Evolutionary conservation across 176 grass and related monocot species (phyloP).

Genomic region (Musa troglodytarum): DNA sequence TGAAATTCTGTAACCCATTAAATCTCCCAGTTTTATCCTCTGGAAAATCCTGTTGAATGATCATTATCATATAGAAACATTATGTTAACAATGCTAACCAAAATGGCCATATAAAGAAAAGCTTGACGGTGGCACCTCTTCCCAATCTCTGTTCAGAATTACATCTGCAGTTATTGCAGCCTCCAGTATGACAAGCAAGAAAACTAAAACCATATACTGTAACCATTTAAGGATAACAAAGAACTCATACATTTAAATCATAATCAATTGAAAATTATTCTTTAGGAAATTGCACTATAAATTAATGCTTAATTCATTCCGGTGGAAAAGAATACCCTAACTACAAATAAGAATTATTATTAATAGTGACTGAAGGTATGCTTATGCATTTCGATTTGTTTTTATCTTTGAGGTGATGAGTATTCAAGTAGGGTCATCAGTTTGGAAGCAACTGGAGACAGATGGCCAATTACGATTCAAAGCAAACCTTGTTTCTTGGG

Average conservation of each 20-base stretch:
- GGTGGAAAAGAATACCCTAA: too few relatives aligned
- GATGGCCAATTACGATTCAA: not conserved
- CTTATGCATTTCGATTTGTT: too few relatives aligned
- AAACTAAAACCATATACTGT: slow-evolving; percentile 56
- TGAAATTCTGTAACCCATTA: slow-evolving; percentile 56
- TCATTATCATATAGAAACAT: not conserved
- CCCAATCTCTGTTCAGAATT: slow-evolving; percentile 80
- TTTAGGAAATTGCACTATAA: not conserved
- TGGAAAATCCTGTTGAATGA: slow-evolving; percentile 29
- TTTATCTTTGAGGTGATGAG: too few relatives aligned
- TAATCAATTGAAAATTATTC: slow-evolving; percentile 3
- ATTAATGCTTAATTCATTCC: too few relatives aligned
- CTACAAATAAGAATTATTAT: not conserved
- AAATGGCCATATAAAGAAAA: not conserved
- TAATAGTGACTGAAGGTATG: too few relatives aligned
- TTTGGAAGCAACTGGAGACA: too few relatives aligned
- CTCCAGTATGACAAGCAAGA: slow-evolving; percentile 65
- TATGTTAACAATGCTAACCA: not conserved
- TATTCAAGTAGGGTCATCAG: too few relatives aligned
- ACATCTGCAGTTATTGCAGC: slow-evolving; percentile 59
- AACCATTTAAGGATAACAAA: slow-evolving; percentile 52
- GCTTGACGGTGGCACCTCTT: slow-evolving; percentile 42
- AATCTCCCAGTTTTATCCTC: slow-evolving; percentile 67
- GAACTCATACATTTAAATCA: too few relatives aligned
- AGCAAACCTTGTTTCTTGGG: not conserved